A percentile compares a stretch with the other conserved stretches of the same genome.
Evolutionary conservation across 73 alveolate genomes (phyloP).

Genomic region (Uronychia binucleata): DNA sequence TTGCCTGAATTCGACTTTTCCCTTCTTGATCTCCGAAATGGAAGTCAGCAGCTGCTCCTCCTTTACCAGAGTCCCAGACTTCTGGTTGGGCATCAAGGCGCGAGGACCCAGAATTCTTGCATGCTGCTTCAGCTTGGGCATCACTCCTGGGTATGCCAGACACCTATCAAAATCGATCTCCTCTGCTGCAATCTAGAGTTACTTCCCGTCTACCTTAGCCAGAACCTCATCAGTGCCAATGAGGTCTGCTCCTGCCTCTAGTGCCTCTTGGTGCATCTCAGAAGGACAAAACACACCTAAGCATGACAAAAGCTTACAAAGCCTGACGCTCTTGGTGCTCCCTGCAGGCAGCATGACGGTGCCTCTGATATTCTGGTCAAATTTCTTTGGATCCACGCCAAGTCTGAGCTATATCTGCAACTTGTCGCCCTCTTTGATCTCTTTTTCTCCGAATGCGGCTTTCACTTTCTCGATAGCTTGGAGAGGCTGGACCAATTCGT

Average conservation of each 20-base stretch:
- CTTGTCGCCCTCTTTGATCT: conserved; percentile 55
- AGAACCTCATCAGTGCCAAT: conserved; percentile 40
- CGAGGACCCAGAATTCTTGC: conserved; percentile 85
- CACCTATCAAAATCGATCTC: conserved; percentile 69
- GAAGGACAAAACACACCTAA: conserved; percentile 60
- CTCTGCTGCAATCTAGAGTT: conserved; percentile 49
- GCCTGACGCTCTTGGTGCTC: conserved; percentile 43
- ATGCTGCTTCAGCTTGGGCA: conserved; percentile 54
- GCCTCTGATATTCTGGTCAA: conserved; percentile 82
- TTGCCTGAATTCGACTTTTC: conserved; percentile 59
- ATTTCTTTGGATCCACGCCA: conserved; percentile 74
- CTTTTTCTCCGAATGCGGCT: not conserved
- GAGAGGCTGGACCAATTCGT: not conserved
- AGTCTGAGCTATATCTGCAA: conserved; percentile 56
- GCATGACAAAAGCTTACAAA: conserved; percentile 5
- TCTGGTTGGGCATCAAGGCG: conserved; percentile 86
- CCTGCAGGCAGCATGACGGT: conserved; percentile 74
- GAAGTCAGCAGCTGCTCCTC: conserved; percentile 45
- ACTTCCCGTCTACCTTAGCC: not conserved
- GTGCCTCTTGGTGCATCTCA: conserved; percentile 30
- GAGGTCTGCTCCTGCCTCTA: conserved; percentile 80
- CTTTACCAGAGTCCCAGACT: conserved; percentile 70
- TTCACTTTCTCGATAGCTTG: not conserved
- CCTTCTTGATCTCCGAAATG: conserved; percentile 57
- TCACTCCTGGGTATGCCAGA: conserved; percentile 66